Evolutionary conservation across 352 stramenopile genomes (phyloP), one percentile per base, ranked within the genome.

Genomic region (Salisapilia sapeloensis): DNA sequence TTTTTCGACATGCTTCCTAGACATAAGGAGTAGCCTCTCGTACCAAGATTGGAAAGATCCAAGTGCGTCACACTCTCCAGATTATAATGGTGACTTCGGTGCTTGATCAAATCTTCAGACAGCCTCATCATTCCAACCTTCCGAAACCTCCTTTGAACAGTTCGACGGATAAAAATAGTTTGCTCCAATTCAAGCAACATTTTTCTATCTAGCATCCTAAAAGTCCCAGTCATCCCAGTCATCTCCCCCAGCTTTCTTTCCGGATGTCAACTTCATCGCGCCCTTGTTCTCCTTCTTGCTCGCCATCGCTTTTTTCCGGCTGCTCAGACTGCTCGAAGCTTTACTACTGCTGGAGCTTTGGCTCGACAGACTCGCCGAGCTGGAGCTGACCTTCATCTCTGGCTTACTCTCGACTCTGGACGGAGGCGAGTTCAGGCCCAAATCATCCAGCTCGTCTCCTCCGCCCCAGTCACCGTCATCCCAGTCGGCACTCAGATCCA

Each of bases 151-250:
- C n/a, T n/a, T n/a, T n/a, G n/a, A n/a, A n/a, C n/a, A n/a, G n/a
- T n/a, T n/a, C n/a, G n/a, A n/a, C n/a, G n/a, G n/a, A n/a, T n/a
- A n/a, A n/a, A n/a, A n/a, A n/a, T n/a, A n/a, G n/a, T n/a, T n/a
- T n/a, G n/a, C n/a, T n/a, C n/a, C n/a, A n/a, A n/a, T n/a, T n/a
- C n/a, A n/a, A n/a, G n/a, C n/a, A n/a, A n/a, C n/a, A n/a, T n/a
- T n/a, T n/a, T n/a, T n/a, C n/a, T n/a, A n/a, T n/a, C n/a, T n/a
- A n/a, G n/a, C n/a, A n/a, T 28, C 21, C 40, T 70, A 84, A 33
- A 84, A 85, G 42, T 82, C 61, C 70, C 70, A 85, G 37, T 81
- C 76, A 38, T 71, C 58, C 70, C 70, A 85, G 34, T 85, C 61
- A 39, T 85, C 66, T 15, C 55, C 55, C 42, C 53, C 56, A 40